Evolutionary conservation across 768 basidiomycete genomes (phyloP), one percentile per base, ranked within the genome.

Genomic region (Hygrocybe punicea): DNA sequence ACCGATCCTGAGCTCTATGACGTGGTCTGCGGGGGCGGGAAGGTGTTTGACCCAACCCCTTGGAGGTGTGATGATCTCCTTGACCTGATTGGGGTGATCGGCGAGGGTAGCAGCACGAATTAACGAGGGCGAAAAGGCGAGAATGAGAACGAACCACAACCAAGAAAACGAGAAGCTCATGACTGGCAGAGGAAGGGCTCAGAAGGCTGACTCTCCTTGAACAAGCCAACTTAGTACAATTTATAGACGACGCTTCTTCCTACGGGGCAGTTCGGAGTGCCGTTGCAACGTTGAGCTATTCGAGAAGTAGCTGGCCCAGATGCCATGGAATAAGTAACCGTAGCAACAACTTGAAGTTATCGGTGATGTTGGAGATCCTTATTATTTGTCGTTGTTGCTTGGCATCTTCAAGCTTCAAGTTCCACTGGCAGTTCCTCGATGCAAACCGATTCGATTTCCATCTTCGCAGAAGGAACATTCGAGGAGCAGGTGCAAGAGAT

Each of bases 401-500:
- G n/a, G n/a, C n/a, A n/a, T 21, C 5, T 24, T 6, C 46, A 6
- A 19, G 19, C 46, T 4, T 47, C 24, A 29, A 29, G 8, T 4
- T 4, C 11, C 40, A 42, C 29, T 29, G 4, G 29, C 29, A 33
- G 91, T 91, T n/a, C n/a, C n/a, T n/a, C n/a, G 88, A 73, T 83
- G 56, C 71, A 69, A 61, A 77, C 86, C 63, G 91, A 92, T 74
- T 88, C 89, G 39, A 78, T 93, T 56, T 85, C 91, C 58, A 84
- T 93, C 62, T 93, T 91, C 67, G 85, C 88, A 17, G 91, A 94
- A 73, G 91, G 91, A 51, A 92, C 91, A 1, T 93, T 89, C 63
- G 86, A 88, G 69, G 91, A 94, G 71, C 89, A 92, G 83, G 90
- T 89, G 69, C 62, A 63, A 33, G 35, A 33, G 23, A 47, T 50